Evolutionary conservation across 2,329 filamentous ascomycete species (phyloP).

Genomic region (Stagonosporopsis vannaccii): DNA sequence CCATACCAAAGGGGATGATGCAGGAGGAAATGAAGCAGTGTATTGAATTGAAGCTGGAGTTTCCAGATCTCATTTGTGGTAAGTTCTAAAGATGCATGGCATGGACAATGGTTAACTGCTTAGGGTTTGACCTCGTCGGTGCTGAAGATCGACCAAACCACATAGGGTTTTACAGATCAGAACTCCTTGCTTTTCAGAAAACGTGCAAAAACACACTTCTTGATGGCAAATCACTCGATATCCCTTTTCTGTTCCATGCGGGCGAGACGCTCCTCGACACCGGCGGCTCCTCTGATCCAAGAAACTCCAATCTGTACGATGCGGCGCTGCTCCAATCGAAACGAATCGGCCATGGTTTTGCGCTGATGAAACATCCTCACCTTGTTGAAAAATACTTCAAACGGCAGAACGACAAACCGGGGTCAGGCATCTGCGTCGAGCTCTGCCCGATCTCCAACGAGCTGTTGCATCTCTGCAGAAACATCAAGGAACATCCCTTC

Average conservation of each 20-base stretch:
- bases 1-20: slow-evolving; percentile 61
- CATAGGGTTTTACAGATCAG: slow-evolving; percentile 65
- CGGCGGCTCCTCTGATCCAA: slow-evolving; percentile 65
- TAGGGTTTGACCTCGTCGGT: slow-evolving; percentile 74
- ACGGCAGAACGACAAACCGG: slow-evolving; percentile 6
- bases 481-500: slow-evolving; percentile 70
- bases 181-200: slow-evolving; percentile 65
- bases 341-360: slow-evolving; percentile 77
- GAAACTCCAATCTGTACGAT: slow-evolving; percentile 70
- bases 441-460: slow-evolving; percentile 81
- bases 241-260: slow-evolving; percentile 79
- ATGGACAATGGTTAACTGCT: slow-evolving; percentile 13
- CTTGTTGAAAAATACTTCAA: slow-evolving; percentile 74
- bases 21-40: slow-evolving; percentile 66
- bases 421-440: slow-evolving; percentile 70
- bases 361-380: slow-evolving; percentile 67
- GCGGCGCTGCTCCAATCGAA: slow-evolving; percentile 70
- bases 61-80: slow-evolving; percentile 70
- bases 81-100: slow-evolving; percentile 30
- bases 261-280: slow-evolving; percentile 73
- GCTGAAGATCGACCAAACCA: slow-evolving; percentile 68
- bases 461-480: slow-evolving; percentile 72
- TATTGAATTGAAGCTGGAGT: slow-evolving; percentile 64
- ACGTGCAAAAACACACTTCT: slow-evolving; percentile 53
- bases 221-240: slow-evolving; percentile 56